Evolutionary conservation across 1,139 yeast genomes (phyloP).

Genomic region (Yarrowia galli): DNA sequence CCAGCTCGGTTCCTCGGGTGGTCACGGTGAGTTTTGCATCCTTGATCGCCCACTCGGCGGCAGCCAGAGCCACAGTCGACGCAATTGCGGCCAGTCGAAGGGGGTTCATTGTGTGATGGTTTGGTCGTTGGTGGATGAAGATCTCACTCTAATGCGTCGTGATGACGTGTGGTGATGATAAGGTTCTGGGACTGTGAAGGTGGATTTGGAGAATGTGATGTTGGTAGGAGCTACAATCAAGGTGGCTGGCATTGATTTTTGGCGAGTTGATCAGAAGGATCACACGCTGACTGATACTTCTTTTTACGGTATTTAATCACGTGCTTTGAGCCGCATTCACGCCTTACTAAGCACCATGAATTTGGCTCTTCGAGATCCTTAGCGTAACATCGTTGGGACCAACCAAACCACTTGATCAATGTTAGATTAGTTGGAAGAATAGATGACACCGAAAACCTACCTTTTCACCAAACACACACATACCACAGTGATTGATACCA

Average conservation of each 20-base stretch:
- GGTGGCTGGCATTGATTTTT: too few species aligned
- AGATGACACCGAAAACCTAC: background rate
- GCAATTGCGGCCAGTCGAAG: constrained; percentile 42
- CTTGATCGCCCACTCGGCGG: constrained; percentile 46
- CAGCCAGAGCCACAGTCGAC: constrained; percentile 30
- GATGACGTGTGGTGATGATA: constrained; percentile 35
- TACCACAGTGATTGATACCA: background rate
- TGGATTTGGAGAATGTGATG: background rate
- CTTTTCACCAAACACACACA: background rate
- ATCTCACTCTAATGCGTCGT: constrained; percentile 16
- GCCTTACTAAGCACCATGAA: background rate
- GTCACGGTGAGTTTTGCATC: constrained; percentile 50
- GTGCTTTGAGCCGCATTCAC: background rate
- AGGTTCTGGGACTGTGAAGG: background rate
- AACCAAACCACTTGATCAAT: background rate
- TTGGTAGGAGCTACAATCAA: too few species aligned
- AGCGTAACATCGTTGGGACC: background rate
- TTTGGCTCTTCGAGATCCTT: background rate
- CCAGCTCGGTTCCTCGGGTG: constrained; percentile 43
- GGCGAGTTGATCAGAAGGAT: too few species aligned
- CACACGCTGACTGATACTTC: too few species aligned
- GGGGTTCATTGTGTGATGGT: constrained; percentile 35
- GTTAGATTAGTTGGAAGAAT: background rate
- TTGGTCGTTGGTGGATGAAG: constrained; percentile 2
- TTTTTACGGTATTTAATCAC: background rate